Conservation (phyloP, 1,139 yeast genomes). For the Suzukiozyma palmioleophila region DNA sequence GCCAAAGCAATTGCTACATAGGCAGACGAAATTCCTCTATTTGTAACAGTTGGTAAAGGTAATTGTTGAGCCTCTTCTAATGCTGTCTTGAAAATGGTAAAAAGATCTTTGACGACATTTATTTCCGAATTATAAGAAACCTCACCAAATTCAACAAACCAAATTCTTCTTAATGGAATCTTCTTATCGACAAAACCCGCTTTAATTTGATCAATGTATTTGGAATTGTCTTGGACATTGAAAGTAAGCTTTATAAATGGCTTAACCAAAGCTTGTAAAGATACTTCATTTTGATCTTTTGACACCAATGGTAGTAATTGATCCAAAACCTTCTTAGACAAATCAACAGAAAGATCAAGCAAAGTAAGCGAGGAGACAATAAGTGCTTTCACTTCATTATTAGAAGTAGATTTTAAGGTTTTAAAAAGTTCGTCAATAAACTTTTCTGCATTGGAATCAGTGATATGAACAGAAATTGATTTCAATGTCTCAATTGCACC, state of each 20-base stretch:
- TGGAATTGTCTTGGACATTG: slow-evolving; percentile 3
- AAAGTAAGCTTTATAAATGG: slow-evolving; percentile 23
- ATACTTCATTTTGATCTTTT: slow-evolving; percentile 74
- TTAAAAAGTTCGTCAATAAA: slow-evolving; percentile 52
- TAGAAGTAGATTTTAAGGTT: slow-evolving; percentile 55
- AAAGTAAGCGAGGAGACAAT: slow-evolving; percentile 11
- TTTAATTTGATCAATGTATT: slow-evolving; percentile 29
- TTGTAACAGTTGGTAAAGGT: slow-evolving; percentile 47
- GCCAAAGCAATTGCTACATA: slow-evolving; percentile 32
- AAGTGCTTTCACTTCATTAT: slow-evolving; percentile 60
- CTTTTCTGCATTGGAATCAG: slow-evolving; percentile 11
- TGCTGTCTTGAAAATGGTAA: slow-evolving; percentile 29
- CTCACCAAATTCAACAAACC: slow-evolving; percentile 57
- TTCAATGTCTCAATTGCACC: slow-evolving; percentile 46
- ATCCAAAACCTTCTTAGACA: slow-evolving; percentile 28
- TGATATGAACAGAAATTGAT: slow-evolving; percentile 16
- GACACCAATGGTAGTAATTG: slow-evolving; percentile 48
- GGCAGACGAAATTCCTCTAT: slow-evolving; percentile 46
- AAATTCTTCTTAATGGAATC: slow-evolving; percentile 54
- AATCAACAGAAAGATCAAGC: slow-evolving; percentile 8
- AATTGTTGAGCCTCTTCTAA: slow-evolving; percentile 41
- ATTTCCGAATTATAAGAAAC: slow-evolving; percentile 8
- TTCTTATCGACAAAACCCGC: slow-evolving; percentile 68
- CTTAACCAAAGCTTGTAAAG: slow-evolving; percentile 49
- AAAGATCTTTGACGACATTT: slow-evolving; percentile 14